Conservation (phyloP, 2,329 filamentous ascomycete genomes). For the Aspergillus tanneri region DNA sequence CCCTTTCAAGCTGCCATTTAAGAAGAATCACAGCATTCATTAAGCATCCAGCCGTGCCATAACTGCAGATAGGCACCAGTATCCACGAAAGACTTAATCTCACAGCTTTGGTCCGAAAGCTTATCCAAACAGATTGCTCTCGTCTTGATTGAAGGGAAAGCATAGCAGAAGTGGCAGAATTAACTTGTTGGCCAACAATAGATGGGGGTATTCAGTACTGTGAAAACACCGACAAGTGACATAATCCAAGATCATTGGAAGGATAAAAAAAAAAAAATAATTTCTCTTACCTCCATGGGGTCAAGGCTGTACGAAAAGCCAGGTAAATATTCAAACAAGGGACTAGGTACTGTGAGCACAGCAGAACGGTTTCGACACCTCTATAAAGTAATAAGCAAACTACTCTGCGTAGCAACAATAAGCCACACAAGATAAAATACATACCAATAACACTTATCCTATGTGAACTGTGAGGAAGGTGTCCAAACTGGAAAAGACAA, state of each 20-base stretch:
- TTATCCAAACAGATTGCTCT: background rate
- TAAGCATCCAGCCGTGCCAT: background rate
- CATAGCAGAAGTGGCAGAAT: background rate
- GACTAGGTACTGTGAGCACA: background rate
- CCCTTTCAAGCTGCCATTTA: background rate
- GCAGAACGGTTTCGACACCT: background rate
- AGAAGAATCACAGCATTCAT: background rate
- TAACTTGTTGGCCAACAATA: too few relatives aligned
- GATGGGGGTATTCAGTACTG: too few relatives aligned
- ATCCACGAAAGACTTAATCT: too few relatives aligned
- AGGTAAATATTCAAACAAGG: background rate
- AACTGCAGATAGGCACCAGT: background rate
- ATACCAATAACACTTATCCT: background rate
- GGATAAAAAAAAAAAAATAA: background rate
- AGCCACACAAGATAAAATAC: background rate
- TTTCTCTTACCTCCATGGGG: constrained; percentile 5
- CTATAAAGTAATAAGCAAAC: background rate
- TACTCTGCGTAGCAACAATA: too few relatives aligned
- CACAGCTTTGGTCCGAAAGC: background rate
- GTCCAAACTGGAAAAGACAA: background rate
- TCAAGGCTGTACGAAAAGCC: background rate
- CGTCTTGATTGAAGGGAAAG: background rate
- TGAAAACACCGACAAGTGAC: background rate
- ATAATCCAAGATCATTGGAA: background rate
- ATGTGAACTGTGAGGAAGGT: background rate